Percentiles rank a stretch among this genome's conserved stretches.
Conservation (phyloP, 768 basidiomycete genomes). For the Pleurotus platypus region DNA sequence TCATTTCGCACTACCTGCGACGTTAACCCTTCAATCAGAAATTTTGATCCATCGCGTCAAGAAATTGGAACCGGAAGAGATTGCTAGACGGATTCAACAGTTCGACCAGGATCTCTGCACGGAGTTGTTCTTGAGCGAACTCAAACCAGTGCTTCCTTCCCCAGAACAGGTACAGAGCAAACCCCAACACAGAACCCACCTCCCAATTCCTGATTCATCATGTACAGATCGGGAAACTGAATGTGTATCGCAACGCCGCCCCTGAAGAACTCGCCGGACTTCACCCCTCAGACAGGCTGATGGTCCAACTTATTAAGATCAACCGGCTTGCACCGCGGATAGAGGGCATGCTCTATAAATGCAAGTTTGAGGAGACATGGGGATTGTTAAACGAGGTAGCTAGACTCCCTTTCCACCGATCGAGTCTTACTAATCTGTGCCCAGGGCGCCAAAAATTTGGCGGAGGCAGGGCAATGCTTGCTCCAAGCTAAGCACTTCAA, state of each 20-base stretch:
- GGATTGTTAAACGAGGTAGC: conserved; percentile 76
- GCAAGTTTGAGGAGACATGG: conserved; percentile 85
- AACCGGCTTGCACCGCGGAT: conserved; percentile 84
- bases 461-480: conserved; percentile 76
- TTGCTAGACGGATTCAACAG: conserved; percentile 77
- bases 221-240: conserved; percentile 78
- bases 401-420: conserved; percentile 4
- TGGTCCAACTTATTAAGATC: conserved; percentile 96
- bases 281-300: conserved; percentile 93
- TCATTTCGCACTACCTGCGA: background rate
- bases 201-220: background rate
- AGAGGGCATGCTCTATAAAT: conserved; percentile 93
- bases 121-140: conserved; percentile 83
- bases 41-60: conserved; percentile 89
- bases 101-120: conserved; percentile 88
- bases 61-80: conserved; percentile 81
- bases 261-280: conserved; percentile 81
- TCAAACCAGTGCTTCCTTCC: conserved; percentile 84
- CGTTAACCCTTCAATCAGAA: conserved; percentile 43
- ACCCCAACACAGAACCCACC: background rate
- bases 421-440: background rate
- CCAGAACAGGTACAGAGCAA: conserved; percentile 71
- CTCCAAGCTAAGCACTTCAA: conserved; percentile 86
- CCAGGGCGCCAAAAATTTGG: conserved; percentile 78
- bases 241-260: conserved; percentile 83